Percentiles rank a stretch among this genome's conserved stretches.
These are phyloP conservation scores for Leptomonas seymouri DNA, from an alignment of 208 protist genomes.

Conservation along the genomic window DNA sequence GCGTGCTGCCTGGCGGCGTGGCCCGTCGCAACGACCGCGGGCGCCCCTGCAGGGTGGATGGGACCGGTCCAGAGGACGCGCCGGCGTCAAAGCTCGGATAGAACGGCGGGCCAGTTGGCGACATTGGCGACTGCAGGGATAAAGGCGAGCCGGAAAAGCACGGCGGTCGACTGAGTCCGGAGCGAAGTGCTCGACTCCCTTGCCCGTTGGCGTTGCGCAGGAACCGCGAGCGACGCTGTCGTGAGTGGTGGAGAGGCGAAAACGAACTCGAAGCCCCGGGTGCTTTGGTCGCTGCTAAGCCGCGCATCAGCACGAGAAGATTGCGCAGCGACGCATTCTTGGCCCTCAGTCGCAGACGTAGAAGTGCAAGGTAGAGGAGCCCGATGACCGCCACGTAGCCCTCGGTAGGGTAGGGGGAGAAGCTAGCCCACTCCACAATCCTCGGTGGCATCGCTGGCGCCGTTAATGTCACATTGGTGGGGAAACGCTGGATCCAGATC, in stretches of 20 bases:
- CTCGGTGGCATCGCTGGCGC: not conserved
- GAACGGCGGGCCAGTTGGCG: not conserved
- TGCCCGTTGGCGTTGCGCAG: not conserved
- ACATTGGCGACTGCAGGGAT: constrained; percentile 6
- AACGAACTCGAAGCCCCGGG: not conserved
- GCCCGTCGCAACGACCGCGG: not conserved
- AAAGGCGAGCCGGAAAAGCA: not conserved
- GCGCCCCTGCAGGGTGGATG: not conserved
- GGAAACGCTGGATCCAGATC: not conserved
- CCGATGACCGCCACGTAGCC: constrained; percentile 21
- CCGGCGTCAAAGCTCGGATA: constrained; percentile 4
- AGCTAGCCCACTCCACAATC: not conserved
- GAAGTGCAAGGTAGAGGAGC: not conserved
- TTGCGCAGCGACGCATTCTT: not conserved
- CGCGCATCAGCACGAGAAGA: not conserved
- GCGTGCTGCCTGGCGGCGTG: not conserved
- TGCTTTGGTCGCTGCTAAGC: not conserved
- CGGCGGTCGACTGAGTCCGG: not conserved
- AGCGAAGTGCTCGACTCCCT: not conserved
- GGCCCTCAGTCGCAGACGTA: constrained; percentile 3
- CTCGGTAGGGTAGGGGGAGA: constrained; percentile 3
- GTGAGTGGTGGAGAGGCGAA: not conserved
- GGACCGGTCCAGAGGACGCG: constrained; percentile 5
- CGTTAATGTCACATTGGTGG: not conserved
- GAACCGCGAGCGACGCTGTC: constrained; percentile 2